A percentile compares a stretch with the other conserved stretches of the same genome.
phyloP scores from a whole-genome alignment of 345 rosid genomes.

The Heritiera littoralis region DNA sequence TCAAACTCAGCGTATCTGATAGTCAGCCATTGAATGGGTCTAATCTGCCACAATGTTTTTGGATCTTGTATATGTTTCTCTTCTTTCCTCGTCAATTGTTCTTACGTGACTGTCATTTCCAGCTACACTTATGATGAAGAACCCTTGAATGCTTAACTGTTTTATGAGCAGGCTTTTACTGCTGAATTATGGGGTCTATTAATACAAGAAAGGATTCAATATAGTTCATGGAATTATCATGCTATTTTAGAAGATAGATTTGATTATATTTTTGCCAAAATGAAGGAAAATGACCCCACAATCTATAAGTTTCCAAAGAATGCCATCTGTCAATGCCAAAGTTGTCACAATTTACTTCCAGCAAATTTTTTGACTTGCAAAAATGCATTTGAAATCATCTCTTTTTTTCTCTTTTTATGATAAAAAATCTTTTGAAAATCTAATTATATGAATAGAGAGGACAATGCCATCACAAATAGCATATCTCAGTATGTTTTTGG shows the following conservation, averaged over 20 bases:
- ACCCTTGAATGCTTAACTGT: background rate
- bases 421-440: background rate
- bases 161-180: background rate
- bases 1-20: background rate
- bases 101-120: background rate
- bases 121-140: background rate
- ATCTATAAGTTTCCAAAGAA: background rate
- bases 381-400: background rate
- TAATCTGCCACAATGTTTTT: background rate
- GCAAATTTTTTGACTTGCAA: background rate
- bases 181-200: background rate
- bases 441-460: background rate
- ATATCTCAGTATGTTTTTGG: background rate
- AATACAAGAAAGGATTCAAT: background rate
- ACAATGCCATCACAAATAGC: background rate
- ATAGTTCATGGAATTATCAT: background rate
- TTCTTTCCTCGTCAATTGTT: background rate
- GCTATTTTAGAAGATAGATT: background rate
- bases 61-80: background rate
- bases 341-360: background rate
- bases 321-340: background rate
- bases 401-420: background rate
- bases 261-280: background rate
- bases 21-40: background rate
- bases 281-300: background rate